A percentile compares a stretch with the other conserved stretches of the same genome.
Conservation (phyloP, 345 rosid species). For the Euphorbia lathyris region DNA sequence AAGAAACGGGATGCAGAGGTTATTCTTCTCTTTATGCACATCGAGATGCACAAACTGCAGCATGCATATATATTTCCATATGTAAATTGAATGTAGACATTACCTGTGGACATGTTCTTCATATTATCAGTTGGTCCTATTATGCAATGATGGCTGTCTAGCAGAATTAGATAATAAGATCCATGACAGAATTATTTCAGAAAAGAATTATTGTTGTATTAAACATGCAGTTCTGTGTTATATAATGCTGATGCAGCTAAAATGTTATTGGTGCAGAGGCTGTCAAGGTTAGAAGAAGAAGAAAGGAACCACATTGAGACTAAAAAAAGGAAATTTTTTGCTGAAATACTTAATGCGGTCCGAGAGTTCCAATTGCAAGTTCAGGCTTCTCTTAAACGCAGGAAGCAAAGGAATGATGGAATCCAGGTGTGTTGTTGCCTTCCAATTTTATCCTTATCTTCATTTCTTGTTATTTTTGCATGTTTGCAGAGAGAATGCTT, state of each 20-base stretch:
- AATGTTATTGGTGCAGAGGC: constrained; percentile 52
- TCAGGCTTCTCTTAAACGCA: constrained; percentile 78
- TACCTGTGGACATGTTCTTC: constrained; percentile 8
- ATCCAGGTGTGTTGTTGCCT: constrained; percentile 55
- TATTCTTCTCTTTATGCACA: background rate
- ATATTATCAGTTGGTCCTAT: too few species aligned
- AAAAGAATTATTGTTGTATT: background rate
- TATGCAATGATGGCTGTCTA: background rate
- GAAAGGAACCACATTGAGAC: constrained; percentile 76
- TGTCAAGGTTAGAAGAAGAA: constrained; percentile 82
- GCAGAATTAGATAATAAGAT: background rate
- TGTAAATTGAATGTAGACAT: constrained; percentile 5
- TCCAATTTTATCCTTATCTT: constrained; percentile 2
- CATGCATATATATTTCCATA: background rate
- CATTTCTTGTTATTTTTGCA: background rate
- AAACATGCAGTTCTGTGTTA: constrained; percentile 4
- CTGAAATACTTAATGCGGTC: constrained; percentile 82
- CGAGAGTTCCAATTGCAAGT: constrained; percentile 85
- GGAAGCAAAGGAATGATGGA: constrained; percentile 95
- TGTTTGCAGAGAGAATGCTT: background rate
- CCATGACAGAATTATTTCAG: background rate
- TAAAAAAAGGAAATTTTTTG: constrained; percentile 77
- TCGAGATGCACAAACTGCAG: background rate
- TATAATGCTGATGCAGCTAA: constrained; percentile 24
- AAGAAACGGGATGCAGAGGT: constrained; percentile 99